Evolutionary conservation across 108 stramenopile genomes (phyloP), one percentile per base, ranked within the genome.

Genomic region (Poteriospumella lacustris): DNA sequence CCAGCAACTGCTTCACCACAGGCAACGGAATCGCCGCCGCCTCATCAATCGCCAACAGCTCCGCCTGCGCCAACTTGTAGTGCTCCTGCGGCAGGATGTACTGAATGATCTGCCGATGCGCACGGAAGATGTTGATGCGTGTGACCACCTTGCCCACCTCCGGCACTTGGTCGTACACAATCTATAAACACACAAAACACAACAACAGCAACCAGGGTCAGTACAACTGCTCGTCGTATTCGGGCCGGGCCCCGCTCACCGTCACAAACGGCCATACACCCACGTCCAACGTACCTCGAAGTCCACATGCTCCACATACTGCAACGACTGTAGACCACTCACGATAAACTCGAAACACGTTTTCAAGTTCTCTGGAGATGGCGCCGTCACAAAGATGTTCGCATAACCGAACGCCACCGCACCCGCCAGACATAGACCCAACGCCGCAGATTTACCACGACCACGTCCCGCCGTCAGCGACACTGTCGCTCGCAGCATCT

Each of bases 1-100:
- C 91, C 85, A 99, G 88, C 44, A 99, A 81, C 42, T 76, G 81
- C 28, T 92, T 80, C 31, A 99, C 95, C 44, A 95, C 70, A 0
- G 98, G 98, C 42, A 99, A 89, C 24, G 98, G 98, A 70, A 99
- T 97, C 9, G 98, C 98, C 42, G 98, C 98, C 9, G 98, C 98
- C 85, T 99, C 98, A 79, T 99, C 98, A 68, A 99, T 86, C 0
- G 95, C 96, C 5, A 99, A 90, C 68, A 97, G 88, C 79, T 99
- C 98, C 0, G 95, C 93, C 29, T 93, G 93, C 15, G 90, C 85
- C 76, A 99, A 92, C 78, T 92, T 92, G 75, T 92, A 92, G 52
- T 89, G 84, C 43, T 94, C 93, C 56, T 81, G 77, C 0, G 95
- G 90, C 26, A 56, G 44, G 60, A 76, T 56, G 44, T 58, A 58